These are phyloP conservation scores for Colletotrichum sp. DNA, from an alignment of 2,329 filamentous ascomycete genomes.

Conservation along the genomic window DNA sequence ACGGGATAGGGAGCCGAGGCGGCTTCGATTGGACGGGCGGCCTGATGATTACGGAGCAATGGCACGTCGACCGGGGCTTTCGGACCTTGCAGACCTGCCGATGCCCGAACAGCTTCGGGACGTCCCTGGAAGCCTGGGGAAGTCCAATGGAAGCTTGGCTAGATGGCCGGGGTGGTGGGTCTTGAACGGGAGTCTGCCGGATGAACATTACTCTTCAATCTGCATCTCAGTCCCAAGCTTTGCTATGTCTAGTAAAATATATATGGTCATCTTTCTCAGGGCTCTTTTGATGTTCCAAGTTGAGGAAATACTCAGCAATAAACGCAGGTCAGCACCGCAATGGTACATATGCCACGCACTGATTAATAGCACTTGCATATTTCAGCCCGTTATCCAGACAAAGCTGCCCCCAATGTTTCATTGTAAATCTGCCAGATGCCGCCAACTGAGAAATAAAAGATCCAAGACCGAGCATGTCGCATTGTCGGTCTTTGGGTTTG, in stretches of 20 bases:
- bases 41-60: neutral
- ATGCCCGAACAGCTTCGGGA: neutral
- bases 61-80: neutral
- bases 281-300: neutral
- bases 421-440: neutral
- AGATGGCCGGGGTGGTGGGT: neutral
- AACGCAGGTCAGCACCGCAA: fast-evolving
- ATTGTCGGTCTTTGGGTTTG: neutral
- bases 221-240: fast-evolving
- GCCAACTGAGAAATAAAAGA: neutral
- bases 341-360: neutral
- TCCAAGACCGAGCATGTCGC: neutral
- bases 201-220: fast-evolving
- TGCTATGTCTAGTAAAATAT: fast-evolving
- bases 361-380: neutral
- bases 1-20: neutral
- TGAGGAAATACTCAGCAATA: fast-evolving
- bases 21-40: neutral
- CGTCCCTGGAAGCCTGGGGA: neutral
- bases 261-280: fast-evolving
- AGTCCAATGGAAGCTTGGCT: neutral
- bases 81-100: neutral
- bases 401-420: fast-evolving
- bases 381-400: neutral
- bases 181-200: neutral